These are phyloP conservation scores for Flaveria trinervia DNA, from an alignment of 129 eudicot species.

Conservation along the genomic window DNA sequence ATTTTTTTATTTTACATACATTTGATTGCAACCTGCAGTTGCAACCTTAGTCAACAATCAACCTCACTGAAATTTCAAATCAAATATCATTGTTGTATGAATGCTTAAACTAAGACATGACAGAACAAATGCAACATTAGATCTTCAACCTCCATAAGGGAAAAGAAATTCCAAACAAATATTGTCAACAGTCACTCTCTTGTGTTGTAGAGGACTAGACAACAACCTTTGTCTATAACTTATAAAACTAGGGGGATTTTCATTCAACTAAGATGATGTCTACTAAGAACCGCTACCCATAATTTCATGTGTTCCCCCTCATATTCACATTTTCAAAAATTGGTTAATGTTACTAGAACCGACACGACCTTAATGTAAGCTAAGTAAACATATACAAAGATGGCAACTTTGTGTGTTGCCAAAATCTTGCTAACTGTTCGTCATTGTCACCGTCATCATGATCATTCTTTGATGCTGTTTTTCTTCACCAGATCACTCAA, in stretches of 20 bases:
- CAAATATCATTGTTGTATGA: not conserved
- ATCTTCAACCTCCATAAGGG: not conserved
- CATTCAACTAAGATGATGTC: constrained; percentile 25
- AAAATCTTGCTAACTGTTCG: constrained; percentile 19
- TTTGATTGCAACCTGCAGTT: too few species aligned
- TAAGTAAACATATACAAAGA: not conserved
- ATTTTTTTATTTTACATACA: too few species aligned
- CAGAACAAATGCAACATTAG: constrained; percentile 7
- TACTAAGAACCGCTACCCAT: constrained; percentile 13
- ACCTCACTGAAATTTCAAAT: not conserved
- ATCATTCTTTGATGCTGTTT: constrained; percentile 33
- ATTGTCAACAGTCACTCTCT: constrained; percentile 30
- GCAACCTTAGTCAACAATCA: too few species aligned
- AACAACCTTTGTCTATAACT: constrained; percentile 13
- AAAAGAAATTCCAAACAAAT: constrained; percentile 3
- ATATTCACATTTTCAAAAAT: constrained; percentile 26
- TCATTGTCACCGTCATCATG: constrained; percentile 17
- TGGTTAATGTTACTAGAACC: constrained; percentile 17
- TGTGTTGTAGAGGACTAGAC: constrained; percentile 33
- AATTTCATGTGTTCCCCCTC: constrained; percentile 23
- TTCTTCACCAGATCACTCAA: constrained; percentile 43
- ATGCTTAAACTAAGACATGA: constrained; percentile 3
- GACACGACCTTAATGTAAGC: constrained; percentile 14
- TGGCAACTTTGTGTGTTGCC: not conserved
- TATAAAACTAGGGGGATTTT: constrained; percentile 1